Evolutionary conservation across 345 rosid species (phyloP), one percentile per base, ranked within the genome.

Genomic region (Citrus hindsii): DNA sequence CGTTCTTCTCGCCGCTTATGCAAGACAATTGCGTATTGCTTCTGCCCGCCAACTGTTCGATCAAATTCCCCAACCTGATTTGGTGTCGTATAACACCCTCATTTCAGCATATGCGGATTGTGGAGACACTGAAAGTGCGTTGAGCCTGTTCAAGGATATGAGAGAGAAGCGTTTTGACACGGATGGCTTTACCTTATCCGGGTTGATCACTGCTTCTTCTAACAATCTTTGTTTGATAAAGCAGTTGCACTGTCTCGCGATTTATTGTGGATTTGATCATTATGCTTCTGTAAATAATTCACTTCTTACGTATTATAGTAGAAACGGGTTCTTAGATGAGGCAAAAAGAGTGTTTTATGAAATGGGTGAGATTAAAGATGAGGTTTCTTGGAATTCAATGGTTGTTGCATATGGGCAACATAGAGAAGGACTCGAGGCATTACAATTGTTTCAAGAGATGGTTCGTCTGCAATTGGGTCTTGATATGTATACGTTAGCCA

Each of bases 341-440:
- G 97, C 98, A 3, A 86, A 85, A 53, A 71, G 71, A 25, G 84
- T 93, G 71, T 93, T 95, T 65, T 73, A 78, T 64, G 90, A 81
- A 82, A 86, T 92, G 93, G 92, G 77, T 53, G 86, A 84, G 55
- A 75, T 79, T 22, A 88, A 87, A 81, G 93, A 93, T 82, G 93
- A 86, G 78, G 98, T 95, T 83, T 90, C 99, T 2, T 93, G 99
- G 99, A 95, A 95, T 76, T 89, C 98, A 38, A 92, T 93, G 96
- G 90, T 93, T 71, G 99, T 92, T 76, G 96, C 92, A 14, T 88
- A 83, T 74, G 98, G 96, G 81, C 98, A 93, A 85, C 94, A 95
- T 25, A 82, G 86, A 67, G 87, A 90, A 79, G 99, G 98, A 61
- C 76, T 63, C 9, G 81, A 87, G 80, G 96, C 97, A 5, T 77